Base-by-base conservation (phyloP, 2,329 filamentous ascomycete species). In the Aspergillus neoniger region DNA sequence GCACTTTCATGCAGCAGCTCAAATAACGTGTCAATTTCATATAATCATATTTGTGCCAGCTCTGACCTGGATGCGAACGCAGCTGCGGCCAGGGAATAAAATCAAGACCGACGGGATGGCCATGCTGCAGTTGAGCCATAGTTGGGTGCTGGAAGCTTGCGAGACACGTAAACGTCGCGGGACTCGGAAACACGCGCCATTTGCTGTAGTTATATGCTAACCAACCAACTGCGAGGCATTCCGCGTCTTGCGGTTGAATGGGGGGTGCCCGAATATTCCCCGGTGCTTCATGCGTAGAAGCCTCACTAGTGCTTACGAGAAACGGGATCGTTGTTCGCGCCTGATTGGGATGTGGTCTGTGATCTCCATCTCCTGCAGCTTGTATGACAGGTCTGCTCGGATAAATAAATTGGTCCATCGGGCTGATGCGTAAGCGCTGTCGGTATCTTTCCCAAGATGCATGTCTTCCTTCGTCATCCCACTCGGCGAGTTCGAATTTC, bases 1-100 rank as follows among this genome's bases (percentile, higher is more conserved):
- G 63, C 8, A 71, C 59, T 47, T 68, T 70, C 5, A 68, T 48
- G 57, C 69, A 71, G 28, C 67, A 47, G 43, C 43, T 25, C 19
- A 47, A 25, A 47, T 47, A 47, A 23, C 43, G 1, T 4, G 43
- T 25, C 9, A 12, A 19, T 2, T 47, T 1, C 1, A 1, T 15
- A n/a, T 25, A 47, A 21, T 47, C 1, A 25, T 47, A 47, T n/a
- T 14, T 25, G 19, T 47, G 43, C 43, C 1, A 2, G 2, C 2
- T 2, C 12, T 15, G 15, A 3, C 1, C 1, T 5, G 14, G 19
- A 3, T 47, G 5, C 1, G 5, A 12, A 25, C 19, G 43, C 14
- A 25, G 44, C 44, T 48, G 10, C 7, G 19, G 44, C 21, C 44
- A 48, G 2, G 6, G 19, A 7, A 7, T 3, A 1, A 1, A 0